These are phyloP conservation scores for Botrytis deweyae DNA, from an alignment of 2,329 filamentous ascomycete species.

Conservation along the genomic window DNA sequence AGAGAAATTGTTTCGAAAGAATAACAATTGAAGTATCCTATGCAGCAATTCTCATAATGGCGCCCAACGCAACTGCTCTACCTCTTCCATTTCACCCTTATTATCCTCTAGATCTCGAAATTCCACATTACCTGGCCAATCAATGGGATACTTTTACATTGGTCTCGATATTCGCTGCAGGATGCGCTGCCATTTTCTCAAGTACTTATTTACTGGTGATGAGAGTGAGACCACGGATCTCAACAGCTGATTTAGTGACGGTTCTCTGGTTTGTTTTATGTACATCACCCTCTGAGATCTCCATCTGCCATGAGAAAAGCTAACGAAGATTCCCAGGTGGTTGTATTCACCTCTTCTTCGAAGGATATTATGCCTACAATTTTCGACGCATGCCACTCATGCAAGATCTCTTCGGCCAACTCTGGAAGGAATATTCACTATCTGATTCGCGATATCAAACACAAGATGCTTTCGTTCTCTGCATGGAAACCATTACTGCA, in stretches of 20 bases:
- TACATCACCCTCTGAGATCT: neutral
- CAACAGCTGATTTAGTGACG: neutral
- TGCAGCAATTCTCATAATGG: neutral
- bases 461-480: constrained; percentile 51
- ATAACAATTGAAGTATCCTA: neutral
- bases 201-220: neutral
- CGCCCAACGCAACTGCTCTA: neutral
- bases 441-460: constrained; percentile 56
- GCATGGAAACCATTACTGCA: constrained; percentile 55
- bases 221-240: neutral
- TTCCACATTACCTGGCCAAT: constrained; percentile 1
- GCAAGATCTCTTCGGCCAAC: constrained; percentile 50
- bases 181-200: neutral
- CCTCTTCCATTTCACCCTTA: neutral
- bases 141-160: neutral
- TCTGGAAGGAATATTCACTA: constrained; percentile 58
- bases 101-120: neutral
- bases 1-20: neutral
- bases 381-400: constrained; percentile 43
- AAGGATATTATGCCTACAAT: constrained; percentile 50
- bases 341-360: constrained; percentile 37
- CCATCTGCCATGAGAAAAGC: neutral
- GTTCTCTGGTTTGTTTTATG: neutral
- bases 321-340: constrained; percentile 28
- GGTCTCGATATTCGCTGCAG: neutral